Evolutionary conservation across 2,329 filamentous ascomycete genomes (phyloP), one percentile per base, ranked within the genome.

Genomic region (Penicillium palitans): DNA sequence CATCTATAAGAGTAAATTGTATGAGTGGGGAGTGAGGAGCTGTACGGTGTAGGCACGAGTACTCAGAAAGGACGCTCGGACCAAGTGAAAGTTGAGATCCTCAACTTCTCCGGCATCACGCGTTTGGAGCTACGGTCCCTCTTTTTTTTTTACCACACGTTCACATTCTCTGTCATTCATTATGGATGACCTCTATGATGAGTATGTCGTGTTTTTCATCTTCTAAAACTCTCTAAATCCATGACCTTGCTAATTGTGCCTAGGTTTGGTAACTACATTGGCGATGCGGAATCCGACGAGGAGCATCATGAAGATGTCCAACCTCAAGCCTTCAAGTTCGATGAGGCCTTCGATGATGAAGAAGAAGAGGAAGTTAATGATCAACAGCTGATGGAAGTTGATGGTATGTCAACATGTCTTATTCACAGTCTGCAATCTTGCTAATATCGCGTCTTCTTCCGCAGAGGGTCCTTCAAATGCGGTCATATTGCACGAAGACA

Each of bases 221-320:
- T 61, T 19, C 15, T 31, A 33, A 31, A 12, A 4, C 10, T 62
- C 9, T 61, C 47, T 42, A 31, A 13, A 52, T 31, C 29, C 44
- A 52, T 66, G 6, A 25, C 66, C 58, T 70, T 62, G 45, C 70
- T 68, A 68, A 61, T 57, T 40, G 46, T 50, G 51, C 40, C 44
- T 67, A 96, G 91, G 82, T 98, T 98, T 80, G 93, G 93, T 72
- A 98, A 98, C 81, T 98, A 95, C 79, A 96, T 98, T 74, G 95
- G 95, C 72, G 95, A 97, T 78, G 91, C 91, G 70, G 89, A 89
- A 75, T 95, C 91, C 57, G 93, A 96, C 72, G 93, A 93, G 71
- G 93, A 91, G 68, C 85, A 86, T 71, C 87, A 88, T 74, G 85
- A 87, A 67, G 88, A 90, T 75, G 86, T 87, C 59, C 85, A 85